These are phyloP conservation scores for Penicillium longicatenatum DNA, from an alignment of 495 filamentous ascomycete genomes.

Conservation along the genomic window DNA sequence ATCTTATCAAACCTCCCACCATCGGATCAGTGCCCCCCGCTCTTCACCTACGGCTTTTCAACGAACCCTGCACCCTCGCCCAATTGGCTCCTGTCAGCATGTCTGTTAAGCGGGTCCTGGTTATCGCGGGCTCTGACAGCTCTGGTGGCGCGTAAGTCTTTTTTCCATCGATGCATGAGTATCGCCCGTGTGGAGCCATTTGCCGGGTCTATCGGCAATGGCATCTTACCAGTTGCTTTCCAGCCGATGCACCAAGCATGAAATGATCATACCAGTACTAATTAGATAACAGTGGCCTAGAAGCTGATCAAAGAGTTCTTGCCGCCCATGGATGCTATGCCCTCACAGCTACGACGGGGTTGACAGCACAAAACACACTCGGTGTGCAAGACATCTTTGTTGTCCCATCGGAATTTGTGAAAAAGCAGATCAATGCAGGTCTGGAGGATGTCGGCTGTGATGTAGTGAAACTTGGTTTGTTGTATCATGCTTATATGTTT, in stretches of 20 bases:
- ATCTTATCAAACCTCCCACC: constrained; percentile 17
- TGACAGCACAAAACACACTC: constrained; percentile 92
- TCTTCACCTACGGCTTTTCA: constrained; percentile 46
- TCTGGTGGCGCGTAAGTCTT: constrained; percentile 80
- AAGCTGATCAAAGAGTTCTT: constrained; percentile 95
- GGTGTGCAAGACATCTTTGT: constrained; percentile 82
- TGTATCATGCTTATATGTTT: neutral
- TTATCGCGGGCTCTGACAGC: constrained; percentile 85
- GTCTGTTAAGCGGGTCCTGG: constrained; percentile 61
- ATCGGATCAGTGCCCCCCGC: constrained; percentile 10
- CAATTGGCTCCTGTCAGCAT: constrained; percentile 28
- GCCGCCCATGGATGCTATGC: constrained; percentile 91
- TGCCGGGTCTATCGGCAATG: neutral
- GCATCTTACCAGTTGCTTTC: constrained; percentile 1
- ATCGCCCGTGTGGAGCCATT: neutral
- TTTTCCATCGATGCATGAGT: neutral
- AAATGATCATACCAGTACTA: constrained; percentile 4
- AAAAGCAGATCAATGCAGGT: constrained; percentile 80
- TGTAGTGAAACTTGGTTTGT: constrained; percentile 86
- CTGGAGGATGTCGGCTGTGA: constrained; percentile 83
- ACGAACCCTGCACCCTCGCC: neutral
- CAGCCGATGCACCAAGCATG: neutral
- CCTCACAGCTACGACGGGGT: constrained; percentile 92
- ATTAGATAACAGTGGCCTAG: constrained; percentile 68
- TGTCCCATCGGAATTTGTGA: constrained; percentile 74